A percentile compares a stretch with the other conserved stretches of the same genome.
These are phyloP conservation scores for Ceriops tagal DNA, from an alignment of 345 rosid genomes.

Conservation along the genomic window DNA sequence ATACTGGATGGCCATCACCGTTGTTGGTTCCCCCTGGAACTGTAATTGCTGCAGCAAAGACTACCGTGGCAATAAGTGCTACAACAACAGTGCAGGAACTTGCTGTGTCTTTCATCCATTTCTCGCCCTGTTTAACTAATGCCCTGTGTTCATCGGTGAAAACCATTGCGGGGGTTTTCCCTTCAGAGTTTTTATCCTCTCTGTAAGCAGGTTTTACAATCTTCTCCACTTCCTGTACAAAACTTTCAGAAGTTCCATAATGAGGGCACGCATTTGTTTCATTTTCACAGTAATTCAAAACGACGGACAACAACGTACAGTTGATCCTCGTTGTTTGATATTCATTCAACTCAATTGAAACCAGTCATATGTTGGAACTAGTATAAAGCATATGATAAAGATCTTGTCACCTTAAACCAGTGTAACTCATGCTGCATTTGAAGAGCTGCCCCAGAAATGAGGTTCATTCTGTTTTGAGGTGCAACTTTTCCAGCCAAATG, in stretches of 20 bases:
- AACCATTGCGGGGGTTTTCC: constrained; percentile 9
- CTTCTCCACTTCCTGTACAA: constrained; percentile 18
- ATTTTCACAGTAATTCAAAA: not conserved
- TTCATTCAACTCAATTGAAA: not conserved
- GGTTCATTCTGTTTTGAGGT: constrained; percentile 9
- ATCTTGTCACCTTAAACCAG: constrained; percentile 17
- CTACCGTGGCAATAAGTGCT: constrained; percentile 10
- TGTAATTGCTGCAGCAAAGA: constrained; percentile 20
- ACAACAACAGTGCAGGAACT: constrained; percentile 17
- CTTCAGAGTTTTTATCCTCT: not conserved
- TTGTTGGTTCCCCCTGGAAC: constrained; percentile 17
- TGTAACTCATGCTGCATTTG: constrained; percentile 16
- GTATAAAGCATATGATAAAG: not conserved
- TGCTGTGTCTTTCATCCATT: constrained; percentile 21
- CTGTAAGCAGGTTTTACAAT: not conserved
- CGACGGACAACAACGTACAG: not conserved
- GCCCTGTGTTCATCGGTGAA: constrained; percentile 9
- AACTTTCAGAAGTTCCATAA: not conserved
- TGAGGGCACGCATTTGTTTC: not conserved
- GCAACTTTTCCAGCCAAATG: constrained; percentile 18
- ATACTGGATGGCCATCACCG: constrained; percentile 9
- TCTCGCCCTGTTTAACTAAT: constrained; percentile 13
- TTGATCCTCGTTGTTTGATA: not conserved
- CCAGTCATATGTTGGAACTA: not conserved
- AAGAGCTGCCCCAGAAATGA: constrained; percentile 17